Conservation (phyloP, 768 basidiomycete species). For the Arthromyces matolae region DNA sequence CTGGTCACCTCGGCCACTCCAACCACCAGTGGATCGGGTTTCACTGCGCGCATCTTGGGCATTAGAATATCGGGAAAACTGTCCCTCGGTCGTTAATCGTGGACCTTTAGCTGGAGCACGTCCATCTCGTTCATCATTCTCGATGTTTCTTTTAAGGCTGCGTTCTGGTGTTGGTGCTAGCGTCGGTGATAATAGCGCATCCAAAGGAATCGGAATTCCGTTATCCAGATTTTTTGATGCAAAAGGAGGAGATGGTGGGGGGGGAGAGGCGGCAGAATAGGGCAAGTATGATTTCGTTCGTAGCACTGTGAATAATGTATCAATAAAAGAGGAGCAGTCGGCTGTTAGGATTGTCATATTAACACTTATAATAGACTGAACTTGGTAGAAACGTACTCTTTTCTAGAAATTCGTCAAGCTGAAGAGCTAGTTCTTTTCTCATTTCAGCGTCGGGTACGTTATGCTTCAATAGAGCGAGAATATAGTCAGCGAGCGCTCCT, state of each 20-base stretch:
- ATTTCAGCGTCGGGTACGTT: constrained; percentile 81
- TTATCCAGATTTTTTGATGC: constrained; percentile 44
- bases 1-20: constrained; percentile 34
- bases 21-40: constrained; percentile 37
- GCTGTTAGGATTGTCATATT: constrained; percentile 16
- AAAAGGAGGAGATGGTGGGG: constrained; percentile 39
- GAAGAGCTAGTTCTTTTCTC: constrained; percentile 67
- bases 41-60: constrained; percentile 31
- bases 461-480: constrained; percentile 89
- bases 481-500: constrained; percentile 88
- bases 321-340: constrained; percentile 76
- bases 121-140: constrained; percentile 58
- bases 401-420: constrained; percentile 92
- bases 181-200: constrained; percentile 50
- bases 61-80: constrained; percentile 59
- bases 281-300: constrained; percentile 84
- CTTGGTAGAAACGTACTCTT: constrained; percentile 52
- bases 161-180: constrained; percentile 45
- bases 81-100: constrained; percentile 59
- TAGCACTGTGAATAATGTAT: constrained; percentile 81
- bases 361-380: constrained; percentile 9
- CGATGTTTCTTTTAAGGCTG: constrained; percentile 60
- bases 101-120: constrained; percentile 68
- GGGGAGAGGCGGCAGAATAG: constrained; percentile 46
- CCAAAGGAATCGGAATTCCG: constrained; percentile 81